A percentile compares a stretch with the other conserved stretches of the same genome.
These are phyloP conservation scores for Skeletonema grethae DNA, from an alignment of 108 stramenopile genomes.

Conservation along the genomic window DNA sequence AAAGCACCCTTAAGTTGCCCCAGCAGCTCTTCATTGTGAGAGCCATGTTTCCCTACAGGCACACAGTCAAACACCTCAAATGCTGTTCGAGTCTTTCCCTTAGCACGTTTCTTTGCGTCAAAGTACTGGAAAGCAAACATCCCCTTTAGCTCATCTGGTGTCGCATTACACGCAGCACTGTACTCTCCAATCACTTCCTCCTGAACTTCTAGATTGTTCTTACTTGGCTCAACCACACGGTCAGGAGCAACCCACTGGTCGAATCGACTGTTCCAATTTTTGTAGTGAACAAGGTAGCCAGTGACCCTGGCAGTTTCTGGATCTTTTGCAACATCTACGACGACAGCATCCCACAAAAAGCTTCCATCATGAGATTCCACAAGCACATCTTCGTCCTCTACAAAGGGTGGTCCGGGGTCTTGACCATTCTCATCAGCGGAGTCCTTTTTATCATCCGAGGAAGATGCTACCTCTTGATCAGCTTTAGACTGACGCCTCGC, in stretches of 20 bases:
- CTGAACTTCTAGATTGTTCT: slow-evolving; percentile 61
- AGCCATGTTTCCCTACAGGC: slow-evolving; percentile 29
- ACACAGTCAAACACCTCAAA: slow-evolving; percentile 63
- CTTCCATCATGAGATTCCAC: slow-evolving; percentile 69
- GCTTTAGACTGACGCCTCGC: slow-evolving; percentile 40
- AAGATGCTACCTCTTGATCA: slow-evolving; percentile 6
- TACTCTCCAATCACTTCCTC: slow-evolving; percentile 62
- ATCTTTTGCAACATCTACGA: slow-evolving; percentile 59
- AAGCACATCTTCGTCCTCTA: slow-evolving; percentile 70
- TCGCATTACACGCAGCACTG: slow-evolving; percentile 14
- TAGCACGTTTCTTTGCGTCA: slow-evolving; percentile 57
- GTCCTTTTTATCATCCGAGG: slow-evolving; percentile 18
- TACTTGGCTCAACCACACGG: slow-evolving; percentile 73
- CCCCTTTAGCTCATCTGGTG: slow-evolving; percentile 53
- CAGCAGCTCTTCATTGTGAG: slow-evolving; percentile 64
- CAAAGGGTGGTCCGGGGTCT: slow-evolving; percentile 45
- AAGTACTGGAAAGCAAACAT: slow-evolving; percentile 62
- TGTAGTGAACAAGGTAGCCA: slow-evolving; percentile 77
- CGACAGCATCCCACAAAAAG: slow-evolving; percentile 72
- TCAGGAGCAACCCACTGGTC: slow-evolving; percentile 79
- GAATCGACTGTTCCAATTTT: slow-evolving; percentile 81
- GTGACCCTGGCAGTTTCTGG: slow-evolving; percentile 47
- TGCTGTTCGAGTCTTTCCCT: slow-evolving; percentile 44
- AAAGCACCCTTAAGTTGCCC: slow-evolving; percentile 69
- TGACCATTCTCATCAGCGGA: slow-evolving; percentile 20